Conservation (phyloP, 2,329 filamentous ascomycete genomes). For the Fusarium euwallaceae region DNA sequence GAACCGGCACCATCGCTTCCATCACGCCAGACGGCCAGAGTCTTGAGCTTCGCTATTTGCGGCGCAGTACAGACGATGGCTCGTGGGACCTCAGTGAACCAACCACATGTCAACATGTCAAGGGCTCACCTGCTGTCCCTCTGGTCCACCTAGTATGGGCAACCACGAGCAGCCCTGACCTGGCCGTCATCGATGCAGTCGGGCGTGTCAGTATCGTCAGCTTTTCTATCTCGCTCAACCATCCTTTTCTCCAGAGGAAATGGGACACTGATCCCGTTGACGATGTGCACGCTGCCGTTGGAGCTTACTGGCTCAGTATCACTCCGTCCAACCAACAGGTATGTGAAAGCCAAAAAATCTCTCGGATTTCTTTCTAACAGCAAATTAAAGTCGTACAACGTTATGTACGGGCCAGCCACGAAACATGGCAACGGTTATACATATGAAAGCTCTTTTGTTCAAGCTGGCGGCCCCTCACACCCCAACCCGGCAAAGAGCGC, state of each 20-base stretch:
- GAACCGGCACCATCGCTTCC: conserved; percentile 85
- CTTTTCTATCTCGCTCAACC: conserved; percentile 80
- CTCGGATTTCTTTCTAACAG: neutral
- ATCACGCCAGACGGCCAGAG: conserved; percentile 79
- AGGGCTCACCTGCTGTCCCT: conserved; percentile 72
- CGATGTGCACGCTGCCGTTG: conserved; percentile 83
- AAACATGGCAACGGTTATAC: conserved; percentile 74
- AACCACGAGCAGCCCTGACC: conserved; percentile 76
- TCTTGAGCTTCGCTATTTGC: conserved; percentile 80
- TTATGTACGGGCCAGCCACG: conserved; percentile 72
- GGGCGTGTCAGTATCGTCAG: conserved; percentile 83
- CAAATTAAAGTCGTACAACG: conserved; percentile 54
- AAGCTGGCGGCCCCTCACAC: conserved; percentile 79
- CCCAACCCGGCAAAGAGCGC: conserved; percentile 78
- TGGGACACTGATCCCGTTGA: conserved; percentile 78
- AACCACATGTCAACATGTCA: conserved; percentile 72
- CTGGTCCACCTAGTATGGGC: conserved; percentile 89
- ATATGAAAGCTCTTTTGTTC: conserved; percentile 76
- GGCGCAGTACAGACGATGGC: conserved; percentile 76
- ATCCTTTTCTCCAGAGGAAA: conserved; percentile 71
- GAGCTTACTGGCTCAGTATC: conserved; percentile 86
- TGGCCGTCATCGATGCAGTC: conserved; percentile 84
- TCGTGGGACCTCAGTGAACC: conserved; percentile 83
- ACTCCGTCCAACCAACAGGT: conserved; percentile 61
- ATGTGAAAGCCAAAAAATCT: neutral